Evolutionary conservation across 768 basidiomycete species (phyloP), one percentile per base, ranked within the genome.

Genomic region (Hericium erinaceus): DNA sequence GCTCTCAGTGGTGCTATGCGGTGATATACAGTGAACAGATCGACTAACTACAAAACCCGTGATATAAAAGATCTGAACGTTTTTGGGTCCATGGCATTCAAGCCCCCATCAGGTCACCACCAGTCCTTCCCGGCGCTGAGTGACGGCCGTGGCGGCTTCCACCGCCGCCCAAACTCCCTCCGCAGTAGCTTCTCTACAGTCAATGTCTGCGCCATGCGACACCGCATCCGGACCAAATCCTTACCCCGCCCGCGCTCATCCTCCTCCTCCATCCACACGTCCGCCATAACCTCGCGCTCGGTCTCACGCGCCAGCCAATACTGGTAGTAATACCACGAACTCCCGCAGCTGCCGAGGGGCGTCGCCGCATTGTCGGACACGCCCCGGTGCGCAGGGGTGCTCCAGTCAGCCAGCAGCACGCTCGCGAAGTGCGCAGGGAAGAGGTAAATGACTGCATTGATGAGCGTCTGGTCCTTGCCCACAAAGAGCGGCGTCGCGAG

Each of bases 381-480:
- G 54, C 57, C 44, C 5, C 10, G 13, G 37, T n/a, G 28, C 4
- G 50, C 54, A 8, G 52, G 57, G 9, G 61, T 54, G 12, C 41
- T 28, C 22, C 58, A 60, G 58, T 68, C 66, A 50, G 61, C 61
- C 5, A 67, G 62, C 72, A 74, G 77, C 33, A 80, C 71, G 1
- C 75, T 72, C 33, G 77, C 64, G 64, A 82, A 69, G 24, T 75
- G 75, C 5, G 70, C 64, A 1, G 81, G 76, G 65, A 74, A 74
- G 49, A 80, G 74, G 37, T 77, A 60, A 54, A 78, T 62, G 53
- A 79, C 64, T 1, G 74, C 66, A 59, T 78, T 82, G 64, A 82
- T 77, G 40, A 84, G 58, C 0, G 76, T 77, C 64, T 83, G 78
- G 66, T 83, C 82, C 62, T 81, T 81, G 8, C 81, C 80, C 16